Base-by-base conservation (phyloP, 2,329 filamentous ascomycete species). In the Claviceps monticola region DNA sequence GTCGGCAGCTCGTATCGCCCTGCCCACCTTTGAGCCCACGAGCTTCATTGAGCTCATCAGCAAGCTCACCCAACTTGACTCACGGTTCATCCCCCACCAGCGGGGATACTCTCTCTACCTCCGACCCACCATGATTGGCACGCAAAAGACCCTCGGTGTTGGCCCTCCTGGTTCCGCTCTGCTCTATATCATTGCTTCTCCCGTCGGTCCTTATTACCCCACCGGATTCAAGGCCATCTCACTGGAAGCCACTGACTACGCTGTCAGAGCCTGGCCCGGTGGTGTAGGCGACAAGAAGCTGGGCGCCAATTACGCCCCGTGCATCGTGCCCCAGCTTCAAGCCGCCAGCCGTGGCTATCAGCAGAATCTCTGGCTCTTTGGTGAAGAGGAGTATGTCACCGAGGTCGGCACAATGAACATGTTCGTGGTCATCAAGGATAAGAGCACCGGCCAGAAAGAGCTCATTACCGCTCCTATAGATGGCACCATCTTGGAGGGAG, bases 331-430 rank as follows among this genome's bases (percentile, higher is more conserved):
- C 17, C 93, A 98, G 72, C 80, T 93, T 62, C 81, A 95, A 70
- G 93, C 93, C 43, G 88, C 89, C 46, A 86, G 83, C 68, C 82
- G 89, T 52, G 93, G 93, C 21, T 95, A 90, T 78, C 91, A 97
- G 72, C 93, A 98, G 74, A 98, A 97, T 71, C 77, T 98, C 51
- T 98, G 93, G 93, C 74, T 98, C 36, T 98, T 97, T 65, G 90
- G 90, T 44, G 84, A 94, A 64, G 88, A 97, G 69, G 88, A 97
- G 68, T 95, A 84, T 63, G 84, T 97, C 53, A 98, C 93, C 46
- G 93, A 98, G 71, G 93, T 96, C 52, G 93, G 93, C 62, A 97
- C 93, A 53, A 98, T 98, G 93, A 98, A 98, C 72, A 82, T 98
- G 66, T 98, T 97, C 63, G 84, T 85, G 36, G 90, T 86, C 43